A percentile compares a stretch with the other conserved stretches of the same genome.
Conservation (phyloP, 306 rosid species). For the Carpinus viminea region DNA sequence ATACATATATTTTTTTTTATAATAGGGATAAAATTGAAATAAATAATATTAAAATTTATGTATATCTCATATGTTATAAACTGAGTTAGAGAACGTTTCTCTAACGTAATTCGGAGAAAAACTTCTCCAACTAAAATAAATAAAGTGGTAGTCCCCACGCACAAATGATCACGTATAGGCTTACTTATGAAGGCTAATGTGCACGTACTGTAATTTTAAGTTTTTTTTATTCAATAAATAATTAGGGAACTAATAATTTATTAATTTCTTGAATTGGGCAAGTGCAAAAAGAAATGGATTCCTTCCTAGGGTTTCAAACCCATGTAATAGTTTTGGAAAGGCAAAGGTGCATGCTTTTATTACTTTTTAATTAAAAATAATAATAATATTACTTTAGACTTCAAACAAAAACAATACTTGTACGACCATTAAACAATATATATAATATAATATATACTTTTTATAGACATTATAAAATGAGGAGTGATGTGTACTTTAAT, state of each 20-base stretch:
- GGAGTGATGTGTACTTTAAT: conserved; percentile 33
- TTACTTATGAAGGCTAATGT: conserved; percentile 38
- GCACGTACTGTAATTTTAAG: conserved; percentile 13
- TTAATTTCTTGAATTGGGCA: conserved; percentile 29
- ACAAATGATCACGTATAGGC: conserved; percentile 49
- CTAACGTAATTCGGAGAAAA: no score
- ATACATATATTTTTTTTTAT: no score
- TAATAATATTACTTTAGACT: conserved; percentile 19
- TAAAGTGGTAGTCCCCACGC: conserved; percentile 19
- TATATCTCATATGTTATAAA: no score
- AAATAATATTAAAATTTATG: no score
- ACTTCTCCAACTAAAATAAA: no score
- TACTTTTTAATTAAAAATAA: not conserved
- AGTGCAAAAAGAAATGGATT: conserved; percentile 42
- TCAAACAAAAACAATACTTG: conserved; percentile 13
- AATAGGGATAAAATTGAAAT: no score
- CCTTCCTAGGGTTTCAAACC: conserved; percentile 36
- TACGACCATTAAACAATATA: conserved; percentile 19
- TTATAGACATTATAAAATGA: conserved; percentile 7
- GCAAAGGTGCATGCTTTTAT: conserved; percentile 29
- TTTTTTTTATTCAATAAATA: conserved; percentile 31
- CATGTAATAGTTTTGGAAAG: conserved; percentile 37
- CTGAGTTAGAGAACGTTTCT: no score
- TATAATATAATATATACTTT: not conserved
- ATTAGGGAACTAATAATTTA: conserved; percentile 29